phyloP scores from a whole-genome alignment of 192 early-diverging fungal species.

The Bifiguratus adelaidae region DNA sequence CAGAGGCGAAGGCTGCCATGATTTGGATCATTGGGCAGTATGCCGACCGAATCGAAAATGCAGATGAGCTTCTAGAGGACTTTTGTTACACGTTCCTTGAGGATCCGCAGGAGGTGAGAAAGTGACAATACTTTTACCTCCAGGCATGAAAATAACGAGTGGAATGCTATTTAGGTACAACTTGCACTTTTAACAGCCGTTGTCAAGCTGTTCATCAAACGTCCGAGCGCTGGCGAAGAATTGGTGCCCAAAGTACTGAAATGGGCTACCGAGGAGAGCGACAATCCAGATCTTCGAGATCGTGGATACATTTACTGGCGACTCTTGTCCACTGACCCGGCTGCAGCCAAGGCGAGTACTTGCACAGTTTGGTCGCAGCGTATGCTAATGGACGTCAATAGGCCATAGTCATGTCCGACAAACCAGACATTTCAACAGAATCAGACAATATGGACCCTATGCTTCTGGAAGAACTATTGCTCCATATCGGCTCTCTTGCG shows the following conservation, averaged over 20 bases:
- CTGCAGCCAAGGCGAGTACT: slow-evolving; percentile 55
- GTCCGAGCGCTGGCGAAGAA: slow-evolving; percentile 84
- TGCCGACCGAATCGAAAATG: slow-evolving; percentile 93
- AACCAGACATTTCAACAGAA: slow-evolving; percentile 89
- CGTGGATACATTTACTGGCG: slow-evolving; percentile 98
- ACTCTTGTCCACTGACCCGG: slow-evolving; percentile 88
- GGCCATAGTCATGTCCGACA: slow-evolving; percentile 86
- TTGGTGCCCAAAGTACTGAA: slow-evolving; percentile 90
- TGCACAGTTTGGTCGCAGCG: neutral
- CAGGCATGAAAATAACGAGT: too few relatives aligned
- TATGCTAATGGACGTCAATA: slow-evolving; percentile 14
- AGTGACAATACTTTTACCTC: neutral
- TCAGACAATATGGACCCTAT: slow-evolving; percentile 82
- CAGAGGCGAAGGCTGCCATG: slow-evolving; percentile 97
- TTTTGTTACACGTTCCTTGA: slow-evolving; percentile 89
- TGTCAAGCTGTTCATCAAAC: slow-evolving; percentile 93
- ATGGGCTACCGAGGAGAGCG: slow-evolving; percentile 87
- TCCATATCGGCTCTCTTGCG: slow-evolving; percentile 79
- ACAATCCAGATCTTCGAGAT: slow-evolving; percentile 97
- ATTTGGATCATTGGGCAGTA: slow-evolving; percentile 99
- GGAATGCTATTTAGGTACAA: slow-evolving; percentile 80
- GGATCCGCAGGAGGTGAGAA: slow-evolving; percentile 68
- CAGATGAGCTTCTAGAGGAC: slow-evolving; percentile 76
- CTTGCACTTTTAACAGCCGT: slow-evolving; percentile 87
- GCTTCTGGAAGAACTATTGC: slow-evolving; percentile 79